Evolutionary conservation across 495 filamentous ascomycete species (phyloP).

Genomic region (Cetradonia linearis): DNA sequence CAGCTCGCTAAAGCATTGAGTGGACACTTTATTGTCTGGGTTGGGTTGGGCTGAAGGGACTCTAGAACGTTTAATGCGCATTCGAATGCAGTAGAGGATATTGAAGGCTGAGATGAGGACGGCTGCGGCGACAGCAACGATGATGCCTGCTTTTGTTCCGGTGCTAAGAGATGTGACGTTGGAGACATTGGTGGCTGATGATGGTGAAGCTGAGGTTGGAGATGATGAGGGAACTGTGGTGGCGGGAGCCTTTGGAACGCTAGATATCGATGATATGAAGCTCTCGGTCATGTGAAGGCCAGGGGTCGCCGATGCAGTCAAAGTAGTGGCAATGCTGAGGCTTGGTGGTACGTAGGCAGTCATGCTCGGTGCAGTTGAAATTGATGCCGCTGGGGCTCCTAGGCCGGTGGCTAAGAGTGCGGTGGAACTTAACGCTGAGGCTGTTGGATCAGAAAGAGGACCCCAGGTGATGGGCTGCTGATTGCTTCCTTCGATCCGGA

Average conservation of each 20-base stretch:
- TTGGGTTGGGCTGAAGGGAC: not conserved
- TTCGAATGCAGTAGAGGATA: constrained; percentile 4
- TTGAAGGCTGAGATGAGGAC: not conserved
- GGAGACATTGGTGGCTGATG: not conserved
- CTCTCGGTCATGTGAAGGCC: not conserved
- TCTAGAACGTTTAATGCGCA: not conserved
- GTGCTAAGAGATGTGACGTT: not conserved
- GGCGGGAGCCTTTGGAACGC: not conserved
- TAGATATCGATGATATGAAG: not conserved
- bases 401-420: not conserved
- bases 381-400: not conserved
- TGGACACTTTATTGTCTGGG: too few species aligned
- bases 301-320: too few species aligned
- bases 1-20: not conserved
- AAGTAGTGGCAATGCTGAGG: not conserved
- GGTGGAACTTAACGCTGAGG: not conserved
- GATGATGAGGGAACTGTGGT: not conserved
- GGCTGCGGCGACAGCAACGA: not conserved
- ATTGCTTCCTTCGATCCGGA: not conserved
- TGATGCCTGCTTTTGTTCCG: not conserved
- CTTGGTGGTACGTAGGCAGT: not conserved
- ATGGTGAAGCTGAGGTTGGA: not conserved
- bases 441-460: not conserved
- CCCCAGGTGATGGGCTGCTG: not conserved
- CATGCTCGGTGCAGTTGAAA: not conserved